Evolutionary conservation across 108 stramenopile species (phyloP), one percentile per base, ranked within the genome.

Genomic region (Discostella stelligeroides): DNA sequence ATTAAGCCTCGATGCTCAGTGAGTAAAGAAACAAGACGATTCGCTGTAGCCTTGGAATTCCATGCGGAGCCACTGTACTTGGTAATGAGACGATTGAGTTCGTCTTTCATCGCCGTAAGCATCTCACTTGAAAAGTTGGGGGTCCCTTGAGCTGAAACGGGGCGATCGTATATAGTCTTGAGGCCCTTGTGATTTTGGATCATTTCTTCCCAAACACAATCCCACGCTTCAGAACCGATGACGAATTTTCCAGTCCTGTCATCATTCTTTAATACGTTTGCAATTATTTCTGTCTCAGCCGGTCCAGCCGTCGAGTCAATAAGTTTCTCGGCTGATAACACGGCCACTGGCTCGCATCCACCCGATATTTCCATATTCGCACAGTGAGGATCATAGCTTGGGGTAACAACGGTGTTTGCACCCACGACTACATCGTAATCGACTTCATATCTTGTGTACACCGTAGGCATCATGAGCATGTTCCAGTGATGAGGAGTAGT

Each of bases 381-480:
- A 43, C 75, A 81, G 14, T 72, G 63, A 0, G 75, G 80, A 50
- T 81, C 75, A 65, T 75, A 80, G 40, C 66, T 69, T 20, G 73
- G 68, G 12, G 38, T 42, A 24, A 75, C 73, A 40, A 63, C 49
- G 0, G 67, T 70, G 24, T 60, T 56, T 2, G 59, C 48, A 2
- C 69, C 76, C 18, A 77, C 76, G 20, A 70, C 57, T 38, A 50
- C 38, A 40, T 70, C 63, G n/a, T 54, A 54, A 27, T 10, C 28
- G 24, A 54, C 27, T 28, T 54, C 53, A 54, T 4, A 47, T 11
- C 49, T 25, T 5, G 77, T 54, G 43, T 71, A 79, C 7, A 46
- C 43, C 0, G 64, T 54, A 29, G 69, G 64, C 58, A 55, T 61
- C 70, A 79, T 71, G 18, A 79, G 70, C 67, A 76, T 68, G 41